A percentile compares a stretch with the other conserved stretches of the same genome.
phyloP scores from a whole-genome alignment of 176 grass and related monocot genomes.

The Zoysia japonica region DNA sequence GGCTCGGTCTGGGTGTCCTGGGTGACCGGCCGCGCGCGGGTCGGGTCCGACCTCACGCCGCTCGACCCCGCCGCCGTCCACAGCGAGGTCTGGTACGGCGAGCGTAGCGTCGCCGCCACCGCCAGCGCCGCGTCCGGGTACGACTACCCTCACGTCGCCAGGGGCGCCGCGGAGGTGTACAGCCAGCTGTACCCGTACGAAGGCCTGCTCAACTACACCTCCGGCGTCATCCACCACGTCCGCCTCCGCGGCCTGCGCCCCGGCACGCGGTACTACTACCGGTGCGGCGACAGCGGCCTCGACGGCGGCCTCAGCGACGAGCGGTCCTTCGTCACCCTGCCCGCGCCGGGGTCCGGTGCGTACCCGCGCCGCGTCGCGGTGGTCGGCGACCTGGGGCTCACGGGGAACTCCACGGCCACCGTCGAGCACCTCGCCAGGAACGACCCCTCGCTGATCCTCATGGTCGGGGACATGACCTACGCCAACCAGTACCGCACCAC shows the following conservation, averaged over 20 bases:
- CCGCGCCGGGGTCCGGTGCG: slow-evolving; percentile 14
- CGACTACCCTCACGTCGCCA: slow-evolving; percentile 31
- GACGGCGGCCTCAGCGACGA: slow-evolving; percentile 54
- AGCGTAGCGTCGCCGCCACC: neutral
- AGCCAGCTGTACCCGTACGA: slow-evolving; percentile 89
- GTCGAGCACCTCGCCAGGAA: slow-evolving; percentile 74
- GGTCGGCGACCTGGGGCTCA: slow-evolving; percentile 86
- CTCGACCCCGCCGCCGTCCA: slow-evolving; percentile 55
- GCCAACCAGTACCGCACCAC: slow-evolving; percentile 84
- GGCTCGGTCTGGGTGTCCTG: slow-evolving; percentile 82
- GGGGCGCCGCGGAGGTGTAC: slow-evolving; percentile 67
- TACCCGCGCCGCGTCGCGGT: slow-evolving; percentile 71
- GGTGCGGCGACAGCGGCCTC: slow-evolving; percentile 70
- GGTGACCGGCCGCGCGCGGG: slow-evolving; percentile 52
- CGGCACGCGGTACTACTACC: slow-evolving; percentile 74
- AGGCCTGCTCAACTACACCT: slow-evolving; percentile 88
- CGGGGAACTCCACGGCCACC: slow-evolving; percentile 82
- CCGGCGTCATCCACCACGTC: slow-evolving; percentile 80
- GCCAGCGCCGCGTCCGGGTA: neutral
- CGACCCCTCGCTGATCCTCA: slow-evolving; percentile 65
- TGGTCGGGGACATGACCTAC: slow-evolving; percentile 82
- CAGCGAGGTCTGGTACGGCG: slow-evolving; percentile 77
- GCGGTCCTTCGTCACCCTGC: slow-evolving; percentile 67
- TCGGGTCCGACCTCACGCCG: slow-evolving; percentile 28
- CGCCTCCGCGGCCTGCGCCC: slow-evolving; percentile 53